Conservation (phyloP, 2,329 filamentous ascomycete species). For the Arthrobotrys iridis region DNA sequence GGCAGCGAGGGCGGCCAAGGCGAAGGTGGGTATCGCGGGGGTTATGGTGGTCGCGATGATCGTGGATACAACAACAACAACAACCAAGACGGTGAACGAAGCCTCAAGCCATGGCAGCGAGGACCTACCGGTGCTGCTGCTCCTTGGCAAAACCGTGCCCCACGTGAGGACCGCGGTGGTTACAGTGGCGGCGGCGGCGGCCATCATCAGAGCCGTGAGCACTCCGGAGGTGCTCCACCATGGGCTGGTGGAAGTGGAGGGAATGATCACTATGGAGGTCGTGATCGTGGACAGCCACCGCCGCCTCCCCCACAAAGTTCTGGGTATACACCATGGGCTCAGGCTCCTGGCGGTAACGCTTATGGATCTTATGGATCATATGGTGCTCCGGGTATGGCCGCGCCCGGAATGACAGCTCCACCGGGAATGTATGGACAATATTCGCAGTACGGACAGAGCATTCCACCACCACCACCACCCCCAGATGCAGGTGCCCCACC, state of each 20-base stretch:
- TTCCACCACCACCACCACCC: constrained; percentile 50
- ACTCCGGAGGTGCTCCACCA: constrained; percentile 69
- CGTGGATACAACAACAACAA: constrained; percentile 50
- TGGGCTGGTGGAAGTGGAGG: constrained; percentile 59
- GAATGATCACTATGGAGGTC: constrained; percentile 69
- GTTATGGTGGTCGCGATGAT: constrained; percentile 54
- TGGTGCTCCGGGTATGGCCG: constrained; percentile 51
- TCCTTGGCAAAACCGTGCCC: constrained; percentile 73
- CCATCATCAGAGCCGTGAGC: constrained; percentile 66
- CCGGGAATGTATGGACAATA: constrained; percentile 45
- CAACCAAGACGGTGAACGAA: constrained; percentile 62
- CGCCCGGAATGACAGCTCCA: constrained; percentile 46
- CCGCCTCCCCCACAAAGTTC: constrained; percentile 63
- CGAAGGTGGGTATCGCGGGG: constrained; percentile 53
- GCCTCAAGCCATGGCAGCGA: constrained; percentile 86
- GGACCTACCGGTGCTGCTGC: constrained; percentile 84
- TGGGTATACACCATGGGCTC: constrained; percentile 39
- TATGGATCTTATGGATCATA: constrained; percentile 39
- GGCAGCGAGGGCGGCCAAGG: constrained; percentile 65
- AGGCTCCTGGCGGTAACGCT: constrained; percentile 37
- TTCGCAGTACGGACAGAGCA: constrained; percentile 31
- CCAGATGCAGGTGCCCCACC: constrained; percentile 56
- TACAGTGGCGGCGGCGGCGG: constrained; percentile 64
- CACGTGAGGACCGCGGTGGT: constrained; percentile 66
- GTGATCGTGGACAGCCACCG: constrained; percentile 66